Evolutionary conservation across 306 rosid species (phyloP).

Genomic region (Castanea crenata): DNA sequence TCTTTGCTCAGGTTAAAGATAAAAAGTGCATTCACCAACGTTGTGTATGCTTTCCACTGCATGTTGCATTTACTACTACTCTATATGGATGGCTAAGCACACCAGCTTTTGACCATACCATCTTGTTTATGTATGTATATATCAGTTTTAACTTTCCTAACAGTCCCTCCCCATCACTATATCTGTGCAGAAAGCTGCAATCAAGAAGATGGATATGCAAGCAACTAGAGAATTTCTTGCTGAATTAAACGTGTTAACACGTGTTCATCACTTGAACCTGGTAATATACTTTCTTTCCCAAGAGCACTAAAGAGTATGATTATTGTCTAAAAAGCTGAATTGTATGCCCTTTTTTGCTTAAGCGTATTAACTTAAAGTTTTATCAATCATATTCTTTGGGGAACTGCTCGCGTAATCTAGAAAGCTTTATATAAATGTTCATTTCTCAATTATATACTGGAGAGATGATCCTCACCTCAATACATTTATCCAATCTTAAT

Average conservation of each 20-base stretch:
- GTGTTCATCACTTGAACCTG: conserved; percentile 94
- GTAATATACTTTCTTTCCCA: conserved; percentile 36
- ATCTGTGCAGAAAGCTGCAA: conserved; percentile 71
- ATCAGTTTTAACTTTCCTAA: conserved; percentile 19
- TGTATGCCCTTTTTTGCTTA: not conserved
- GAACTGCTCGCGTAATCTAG: not conserved
- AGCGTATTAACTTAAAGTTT: not conserved
- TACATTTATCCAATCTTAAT: not conserved
- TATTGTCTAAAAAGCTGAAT: not conserved
- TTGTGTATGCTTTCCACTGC: not conserved
- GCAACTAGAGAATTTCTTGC: conserved; percentile 88
- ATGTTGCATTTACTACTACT: not conserved
- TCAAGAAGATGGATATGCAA: conserved; percentile 90
- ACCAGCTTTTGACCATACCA: conserved; percentile 6
- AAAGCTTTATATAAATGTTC: not conserved
- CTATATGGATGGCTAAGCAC: conserved; percentile 10
- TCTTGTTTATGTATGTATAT: conserved; percentile 8
- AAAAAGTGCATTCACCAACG: not conserved
- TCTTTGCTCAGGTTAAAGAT: not conserved
- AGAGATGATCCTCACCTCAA: not conserved
- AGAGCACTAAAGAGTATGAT: not conserved
- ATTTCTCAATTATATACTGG: not conserved
- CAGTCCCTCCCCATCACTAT: conserved; percentile 11
- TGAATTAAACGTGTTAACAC: conserved; percentile 76
- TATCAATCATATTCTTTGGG: not conserved